These are phyloP conservation scores for Phytophthora brassicae DNA, from an alignment of 352 stramenopile species.

Conservation along the genomic window DNA sequence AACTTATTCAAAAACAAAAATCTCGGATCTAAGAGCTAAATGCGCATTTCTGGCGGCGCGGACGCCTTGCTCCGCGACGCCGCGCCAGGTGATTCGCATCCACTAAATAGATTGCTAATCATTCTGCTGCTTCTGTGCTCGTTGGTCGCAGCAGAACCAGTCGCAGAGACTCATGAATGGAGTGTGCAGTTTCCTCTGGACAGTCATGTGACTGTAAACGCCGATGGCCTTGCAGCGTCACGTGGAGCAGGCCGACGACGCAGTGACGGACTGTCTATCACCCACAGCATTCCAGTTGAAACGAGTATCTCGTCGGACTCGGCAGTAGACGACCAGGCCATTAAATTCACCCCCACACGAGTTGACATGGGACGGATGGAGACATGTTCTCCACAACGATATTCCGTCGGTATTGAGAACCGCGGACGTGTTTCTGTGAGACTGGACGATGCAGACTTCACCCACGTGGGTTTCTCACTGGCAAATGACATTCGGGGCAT, in stretches of 20 bases:
- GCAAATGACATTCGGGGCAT: constrained; percentile 37
- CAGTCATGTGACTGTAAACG: constrained; percentile 22
- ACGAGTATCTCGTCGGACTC: constrained; percentile 4
- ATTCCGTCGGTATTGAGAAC: constrained; percentile 46
- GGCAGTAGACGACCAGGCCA: constrained; percentile 23
- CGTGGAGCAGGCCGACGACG: constrained; percentile 23
- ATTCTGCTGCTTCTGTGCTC: constrained; percentile 20
- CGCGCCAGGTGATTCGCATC: background rate
- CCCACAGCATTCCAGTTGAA: constrained; percentile 20
- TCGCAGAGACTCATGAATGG: constrained; percentile 2
- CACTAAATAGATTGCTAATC: constrained; percentile 6
- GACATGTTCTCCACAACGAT: constrained; percentile 38
- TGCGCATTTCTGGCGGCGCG: constrained; percentile 21
- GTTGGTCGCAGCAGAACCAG: constrained; percentile 5
- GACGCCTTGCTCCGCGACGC: constrained; percentile 7
- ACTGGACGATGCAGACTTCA: constrained; percentile 46
- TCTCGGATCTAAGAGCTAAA: constrained; percentile 17
- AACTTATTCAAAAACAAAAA: background rate
- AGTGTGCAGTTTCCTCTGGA: constrained; percentile 10
- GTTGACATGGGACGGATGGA: constrained; percentile 40
- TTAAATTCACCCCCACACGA: constrained; percentile 41
- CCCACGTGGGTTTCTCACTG: constrained; percentile 45
- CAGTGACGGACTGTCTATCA: constrained; percentile 47
- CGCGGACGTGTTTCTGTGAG: constrained; percentile 25
- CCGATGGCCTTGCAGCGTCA: constrained; percentile 25